Evolutionary conservation across 2,329 filamentous ascomycete species (phyloP).

Genomic region (Colletotrichum cereale): DNA sequence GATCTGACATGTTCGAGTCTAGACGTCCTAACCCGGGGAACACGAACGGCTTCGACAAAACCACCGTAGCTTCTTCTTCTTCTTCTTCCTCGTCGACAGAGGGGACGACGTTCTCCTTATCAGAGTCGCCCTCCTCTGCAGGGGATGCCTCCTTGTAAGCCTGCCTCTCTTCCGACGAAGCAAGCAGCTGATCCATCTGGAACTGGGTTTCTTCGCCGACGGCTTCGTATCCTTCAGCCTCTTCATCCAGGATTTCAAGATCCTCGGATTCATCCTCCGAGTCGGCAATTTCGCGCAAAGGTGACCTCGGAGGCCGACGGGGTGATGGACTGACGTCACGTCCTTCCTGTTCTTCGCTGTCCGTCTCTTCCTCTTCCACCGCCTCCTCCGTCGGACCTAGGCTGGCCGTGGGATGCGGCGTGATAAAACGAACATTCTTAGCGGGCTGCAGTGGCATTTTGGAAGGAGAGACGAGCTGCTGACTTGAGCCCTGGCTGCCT

Average conservation of each 20-base stretch:
- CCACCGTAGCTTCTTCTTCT: conserved; percentile 31
- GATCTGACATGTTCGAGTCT: background rate
- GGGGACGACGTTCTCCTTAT: conserved; percentile 38
- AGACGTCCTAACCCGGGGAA: conserved; percentile 8
- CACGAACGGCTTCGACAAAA: conserved; percentile 28
- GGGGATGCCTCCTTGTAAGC: conserved; percentile 21
- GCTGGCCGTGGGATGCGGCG: conserved; percentile 37
- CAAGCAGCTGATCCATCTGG: conserved; percentile 36
- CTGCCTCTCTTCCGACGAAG: conserved; percentile 34
- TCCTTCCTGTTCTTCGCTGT: conserved; percentile 19
- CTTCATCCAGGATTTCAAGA: conserved; percentile 36
- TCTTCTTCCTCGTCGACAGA: conserved; percentile 23
- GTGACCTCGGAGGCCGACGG: conserved; percentile 20
- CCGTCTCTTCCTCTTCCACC: conserved; percentile 22
- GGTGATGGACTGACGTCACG: conserved; percentile 32
- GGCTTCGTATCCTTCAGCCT: conserved; percentile 39
- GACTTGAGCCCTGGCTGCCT: conserved; percentile 34
- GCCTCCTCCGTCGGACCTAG: conserved; percentile 21
- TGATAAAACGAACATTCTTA: conserved; percentile 40
- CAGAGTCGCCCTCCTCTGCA: conserved; percentile 33
- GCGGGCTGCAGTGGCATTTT: conserved; percentile 44
- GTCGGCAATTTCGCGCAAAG: conserved; percentile 60
- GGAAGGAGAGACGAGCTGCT: conserved; percentile 22
- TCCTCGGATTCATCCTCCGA: conserved; percentile 58
- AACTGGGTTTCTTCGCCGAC: conserved; percentile 41